Percentiles rank a stretch among this genome's conserved stretches.
These are phyloP conservation scores for Tulasnella sp. DNA, from an alignment of 768 basidiomycete genomes.

Conservation along the genomic window DNA sequence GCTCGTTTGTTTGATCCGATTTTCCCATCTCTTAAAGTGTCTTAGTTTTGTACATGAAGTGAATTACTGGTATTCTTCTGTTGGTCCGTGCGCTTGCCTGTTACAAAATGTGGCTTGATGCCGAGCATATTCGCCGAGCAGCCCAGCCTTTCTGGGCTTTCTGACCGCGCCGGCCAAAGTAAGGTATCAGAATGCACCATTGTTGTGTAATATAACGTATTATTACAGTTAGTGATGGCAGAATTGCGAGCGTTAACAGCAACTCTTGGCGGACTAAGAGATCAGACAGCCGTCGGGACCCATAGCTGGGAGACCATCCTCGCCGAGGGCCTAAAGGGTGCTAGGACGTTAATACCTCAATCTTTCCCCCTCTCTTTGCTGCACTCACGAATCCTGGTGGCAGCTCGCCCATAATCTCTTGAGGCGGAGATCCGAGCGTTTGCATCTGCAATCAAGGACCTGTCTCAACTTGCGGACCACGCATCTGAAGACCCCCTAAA, in stretches of 20 bases:
- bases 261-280: constrained; percentile 35
- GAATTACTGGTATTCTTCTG: neutral
- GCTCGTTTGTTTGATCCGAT: neutral
- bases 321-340: constrained; percentile 48
- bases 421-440: constrained; percentile 72
- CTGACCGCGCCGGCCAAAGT: no score
- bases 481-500: constrained; percentile 27
- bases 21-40: neutral
- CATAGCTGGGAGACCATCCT: constrained; percentile 58
- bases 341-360: neutral
- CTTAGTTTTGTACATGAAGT: neutral
- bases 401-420: constrained; percentile 81
- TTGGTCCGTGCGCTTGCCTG: no score
- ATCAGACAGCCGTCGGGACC: constrained; percentile 48
- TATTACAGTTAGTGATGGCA: neutral
- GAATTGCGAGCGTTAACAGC: neutral
- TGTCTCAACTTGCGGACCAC: neutral
- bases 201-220: neutral
- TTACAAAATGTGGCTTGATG: no score
- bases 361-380: neutral
- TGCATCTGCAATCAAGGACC: constrained; percentile 62
- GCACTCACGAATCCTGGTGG: constrained; percentile 61
- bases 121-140: no score
- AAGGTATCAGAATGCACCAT: neutral
- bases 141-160: no score